phyloP scores from a whole-genome alignment of 495 filamentous ascomycete species.

The Penicillium antarcticum region DNA sequence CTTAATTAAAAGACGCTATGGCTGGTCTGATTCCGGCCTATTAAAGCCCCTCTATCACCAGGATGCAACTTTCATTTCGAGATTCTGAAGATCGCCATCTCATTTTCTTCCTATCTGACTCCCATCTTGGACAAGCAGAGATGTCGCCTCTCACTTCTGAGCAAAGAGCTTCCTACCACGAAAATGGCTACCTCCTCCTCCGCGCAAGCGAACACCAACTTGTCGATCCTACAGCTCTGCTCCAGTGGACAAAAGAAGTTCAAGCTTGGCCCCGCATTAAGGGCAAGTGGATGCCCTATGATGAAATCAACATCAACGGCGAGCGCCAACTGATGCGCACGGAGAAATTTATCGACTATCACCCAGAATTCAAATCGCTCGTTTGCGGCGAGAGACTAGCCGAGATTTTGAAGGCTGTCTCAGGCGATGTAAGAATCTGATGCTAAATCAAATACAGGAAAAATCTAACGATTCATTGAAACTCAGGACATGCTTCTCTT shows the following conservation, averaged over 20 bases:
- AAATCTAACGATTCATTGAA: not conserved
- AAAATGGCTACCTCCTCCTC: conserved; percentile 37
- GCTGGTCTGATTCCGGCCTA: no score
- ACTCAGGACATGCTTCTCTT: conserved; percentile 40
- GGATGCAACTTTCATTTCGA: no score
- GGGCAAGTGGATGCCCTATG: conserved; percentile 45
- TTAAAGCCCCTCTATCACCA: no score
- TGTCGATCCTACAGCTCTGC: conserved; percentile 25
- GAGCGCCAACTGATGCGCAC: conserved; percentile 42
- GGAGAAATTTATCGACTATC: conserved; percentile 41
- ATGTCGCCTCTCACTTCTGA: conserved; percentile 21
- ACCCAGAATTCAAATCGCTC: conserved; percentile 30
- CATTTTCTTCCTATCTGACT: not conserved
- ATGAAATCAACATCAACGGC: conserved; percentile 40
- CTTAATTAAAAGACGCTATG: no score
- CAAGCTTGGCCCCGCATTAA: conserved; percentile 34
- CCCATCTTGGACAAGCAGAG: not conserved
- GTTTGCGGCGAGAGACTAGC: conserved; percentile 31
- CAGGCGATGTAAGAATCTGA: conserved; percentile 23
- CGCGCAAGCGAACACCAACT: conserved; percentile 25
- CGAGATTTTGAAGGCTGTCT: conserved; percentile 32
- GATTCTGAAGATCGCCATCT: not conserved
- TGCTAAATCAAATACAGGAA: no score
- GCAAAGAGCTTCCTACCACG: conserved; percentile 32
- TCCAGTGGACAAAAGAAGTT: conserved; percentile 40